Base-by-base conservation (phyloP, 2,329 filamentous ascomycete genomes). In the Phyllosticta citriasiana region DNA sequence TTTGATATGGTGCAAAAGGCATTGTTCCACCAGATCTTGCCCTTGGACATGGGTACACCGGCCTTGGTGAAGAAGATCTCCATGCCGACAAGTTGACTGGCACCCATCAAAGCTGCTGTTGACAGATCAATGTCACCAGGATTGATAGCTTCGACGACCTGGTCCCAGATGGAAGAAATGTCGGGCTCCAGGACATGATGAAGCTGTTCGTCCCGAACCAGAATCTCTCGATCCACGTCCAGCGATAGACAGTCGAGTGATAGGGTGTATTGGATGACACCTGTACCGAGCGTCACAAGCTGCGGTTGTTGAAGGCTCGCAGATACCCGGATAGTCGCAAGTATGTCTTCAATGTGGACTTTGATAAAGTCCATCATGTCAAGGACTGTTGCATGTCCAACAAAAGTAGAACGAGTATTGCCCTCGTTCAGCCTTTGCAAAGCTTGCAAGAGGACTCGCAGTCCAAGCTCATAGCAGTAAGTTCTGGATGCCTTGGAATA, bases 111-210 rank as follows among this genome's bases (percentile, higher is more conserved):
- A 66, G 93, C 86, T 40, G 84, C 84, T 56, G 84, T 86, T 0
- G 90, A 89, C n/a, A 97, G 78, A 4, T 84, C 80, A n/a, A 88
- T 75, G 65, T 88, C 84, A 35, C 85, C 82, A 27, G 84, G 80
- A 65, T 84, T 81, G 56, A 94, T 80, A 26, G 85, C 83, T 57
- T 86, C 82, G 55, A 89, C 79, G 55, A 92, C 87, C 1, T 84
- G 81, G 64, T 90, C 88, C 88, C 92, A 97, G 52, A 96, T 84
- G 16, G 84, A 81, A 16, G 87, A 80, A 0, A 90, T 93, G 61
- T 89, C 83, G 19, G 87, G 84, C 65, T 84, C 84, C 52, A 88
- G 72, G 62, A 88, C 83, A 66, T 86, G 82, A 57, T 88, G 87
- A 22, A 91, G 80, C 53, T 82, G 78, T 53, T 80, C 80, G 22